Evolutionary conservation across 2,329 filamentous ascomycete genomes (phyloP), one percentile per base, ranked within the genome.

Genomic region (Clonostachys rosea): DNA sequence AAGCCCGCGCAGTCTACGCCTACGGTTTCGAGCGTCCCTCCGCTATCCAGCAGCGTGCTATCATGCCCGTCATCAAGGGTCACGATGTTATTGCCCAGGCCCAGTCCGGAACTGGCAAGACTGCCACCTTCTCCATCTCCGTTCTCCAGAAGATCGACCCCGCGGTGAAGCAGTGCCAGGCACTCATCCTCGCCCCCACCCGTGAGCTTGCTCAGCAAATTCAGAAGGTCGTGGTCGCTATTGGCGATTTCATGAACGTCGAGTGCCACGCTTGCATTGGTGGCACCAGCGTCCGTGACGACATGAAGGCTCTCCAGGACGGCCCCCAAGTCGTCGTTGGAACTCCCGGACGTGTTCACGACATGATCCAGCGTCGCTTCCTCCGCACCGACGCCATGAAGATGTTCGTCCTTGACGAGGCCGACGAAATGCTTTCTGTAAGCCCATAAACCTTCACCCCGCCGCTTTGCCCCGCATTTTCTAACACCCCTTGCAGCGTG

Each of bases 11-110:
- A 69, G 90, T 99, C 73, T 99, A 97, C 75, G 94, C 94, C 71
- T 99, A 99, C 74, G 94, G 94, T 88, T 99, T 99, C 80, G 94
- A 99, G 85, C 91, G 94, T 61, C 94, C 94, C 55, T 99, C 94
- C 77, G 92, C 94, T 71, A 99, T 99, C 64, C 94, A 99, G 87
- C 91, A 96, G 87, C 92, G 95, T 69, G 94, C 94, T 63, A 99
- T 99, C 75, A 95, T 97, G 88, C 95, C 94, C 67, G 94, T 99
- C 69, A 97, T 99, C 82, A 96, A 97, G 85, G 91, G 91, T 63
- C 91, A 92, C 81, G 94, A 99, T 84, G 94, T 99, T 66, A 99
- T 99, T 71, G 94, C 95, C 57, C 94, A 99, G 82, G 94, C 94
- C 64, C 94, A 99, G 82, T 99, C 94, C 62, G 94, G 94, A 82